Percentiles rank a stretch among this genome's conserved stretches.
Evolutionary conservation across 345 rosid species (phyloP).

Genomic region (Eutrema japonicum): DNA sequence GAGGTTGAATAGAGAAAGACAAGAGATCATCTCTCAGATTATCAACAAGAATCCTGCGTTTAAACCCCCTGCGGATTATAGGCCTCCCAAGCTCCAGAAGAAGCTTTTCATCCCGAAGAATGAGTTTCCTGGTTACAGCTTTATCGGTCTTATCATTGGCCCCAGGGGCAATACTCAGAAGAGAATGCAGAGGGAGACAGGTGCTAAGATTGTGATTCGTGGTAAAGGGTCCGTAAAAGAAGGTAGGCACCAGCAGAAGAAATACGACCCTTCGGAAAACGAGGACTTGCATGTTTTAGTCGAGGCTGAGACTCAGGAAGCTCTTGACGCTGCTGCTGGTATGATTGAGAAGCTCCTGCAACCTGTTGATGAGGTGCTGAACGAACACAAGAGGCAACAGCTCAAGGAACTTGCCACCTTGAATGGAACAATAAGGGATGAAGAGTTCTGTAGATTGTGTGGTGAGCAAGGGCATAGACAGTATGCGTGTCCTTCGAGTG

Average conservation of each 20-base stretch:
- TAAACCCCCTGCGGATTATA: slow-evolving; percentile 94
- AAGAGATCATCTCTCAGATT: slow-evolving; percentile 86
- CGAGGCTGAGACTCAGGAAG: slow-evolving; percentile 87
- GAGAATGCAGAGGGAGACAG: slow-evolving; percentile 94
- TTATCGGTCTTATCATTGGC: slow-evolving; percentile 88
- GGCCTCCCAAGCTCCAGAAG: slow-evolving; percentile 93
- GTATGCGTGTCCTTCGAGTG: slow-evolving; percentile 84
- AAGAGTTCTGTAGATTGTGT: slow-evolving; percentile 82
- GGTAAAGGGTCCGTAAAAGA: slow-evolving; percentile 94
- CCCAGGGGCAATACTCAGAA: slow-evolving; percentile 94
- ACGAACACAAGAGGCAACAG: slow-evolving; percentile 98
- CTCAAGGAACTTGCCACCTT: slow-evolving; percentile 91
- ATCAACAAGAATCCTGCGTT: slow-evolving; percentile 83
- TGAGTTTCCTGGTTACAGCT: slow-evolving; percentile 86
- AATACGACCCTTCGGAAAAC: slow-evolving; percentile 84
- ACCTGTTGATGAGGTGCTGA: slow-evolving; percentile 92
- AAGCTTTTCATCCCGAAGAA: slow-evolving; percentile 91
- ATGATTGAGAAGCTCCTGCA: slow-evolving; percentile 95
- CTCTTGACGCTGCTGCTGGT: slow-evolving; percentile 88
- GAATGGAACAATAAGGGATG: slow-evolving; percentile 97
- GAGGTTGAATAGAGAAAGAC: slow-evolving; percentile 80
- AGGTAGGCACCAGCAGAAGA: slow-evolving; percentile 89
- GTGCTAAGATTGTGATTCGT: slow-evolving; percentile 89
- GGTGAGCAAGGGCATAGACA: slow-evolving; percentile 98
- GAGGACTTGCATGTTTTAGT: slow-evolving; percentile 98